Evolutionary conservation across 495 filamentous ascomycete genomes (phyloP), one percentile per base, ranked within the genome.

Genomic region (Physcia stellaris): DNA sequence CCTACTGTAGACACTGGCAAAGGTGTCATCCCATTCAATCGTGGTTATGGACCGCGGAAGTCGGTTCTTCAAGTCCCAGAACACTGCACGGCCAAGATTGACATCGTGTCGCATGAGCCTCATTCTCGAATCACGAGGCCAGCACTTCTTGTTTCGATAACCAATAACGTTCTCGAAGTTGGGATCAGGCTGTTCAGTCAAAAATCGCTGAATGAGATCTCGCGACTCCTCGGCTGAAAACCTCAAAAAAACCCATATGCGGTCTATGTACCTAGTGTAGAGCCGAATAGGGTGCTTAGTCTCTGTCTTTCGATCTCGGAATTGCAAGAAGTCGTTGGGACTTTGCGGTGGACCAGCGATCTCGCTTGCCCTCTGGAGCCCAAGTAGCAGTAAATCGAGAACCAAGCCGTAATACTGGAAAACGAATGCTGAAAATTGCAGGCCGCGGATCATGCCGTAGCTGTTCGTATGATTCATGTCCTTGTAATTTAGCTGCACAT

Each of bases 401-500:
- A 96, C 90, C 47, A 99, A 63, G 31, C 92, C 92, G 48, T 96
- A 99, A 70, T 86, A 99, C 58, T 99, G 92, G 75, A 96, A 96
- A 22, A 96, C 88, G 45, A 99, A 99, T 9, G 81, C 92, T 1
- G 88, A 94, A 58, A 99, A 99, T 53, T 96, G 92, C 27, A 96
- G 68, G 44, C 92, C 92, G 41, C 92, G 84, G 50, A 96, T 95
- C 76, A 99, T 77, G 36, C 92, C 92, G 52, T 96, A 99, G 57
- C 83, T 92, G 59, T 99, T 99, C 39, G 88, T 92, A 55, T 99
- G 92, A 52, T 94, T 96, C 92, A 99, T 99, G 52, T 99, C 92
- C 65, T 99, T 99, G 63, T 99, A 99, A 47, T 88, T 95, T 39
- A 99, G 71, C 50, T 95, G 87, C 12, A 99, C 92, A 53, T 99